Percentiles rank a stretch among this genome's conserved stretches.
Evolutionary conservation across 106 monocot genomes (phyloP).

Genomic region (Phalaenopsis aphrodite): DNA sequence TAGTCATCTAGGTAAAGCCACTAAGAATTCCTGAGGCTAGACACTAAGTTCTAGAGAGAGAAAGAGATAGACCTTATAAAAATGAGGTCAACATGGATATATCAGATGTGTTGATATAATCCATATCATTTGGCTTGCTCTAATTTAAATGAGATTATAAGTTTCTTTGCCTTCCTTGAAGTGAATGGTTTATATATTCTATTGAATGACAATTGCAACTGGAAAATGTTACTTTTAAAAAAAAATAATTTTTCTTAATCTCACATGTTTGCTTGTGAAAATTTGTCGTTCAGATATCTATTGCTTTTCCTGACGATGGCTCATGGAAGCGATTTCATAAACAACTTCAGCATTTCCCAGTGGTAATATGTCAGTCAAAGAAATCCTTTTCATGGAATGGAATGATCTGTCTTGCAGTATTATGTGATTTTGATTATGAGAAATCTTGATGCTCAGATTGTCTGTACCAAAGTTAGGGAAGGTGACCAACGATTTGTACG

Average conservation of each 20-base stretch:
- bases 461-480: constrained; percentile 95
- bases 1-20: no score
- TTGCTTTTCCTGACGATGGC: constrained; percentile 96
- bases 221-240: background rate
- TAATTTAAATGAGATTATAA: no score
- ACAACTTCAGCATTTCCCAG: constrained; percentile 87
- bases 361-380: constrained; percentile 32
- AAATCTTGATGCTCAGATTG: constrained; percentile 43
- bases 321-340: constrained; percentile 95
- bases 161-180: no score
- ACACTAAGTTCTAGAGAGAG: no score
- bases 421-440: constrained; percentile 1
- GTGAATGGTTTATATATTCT: background rate
- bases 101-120: no score
- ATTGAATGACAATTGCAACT: background rate
- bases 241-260: background rate
- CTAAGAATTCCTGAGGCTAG: no score
- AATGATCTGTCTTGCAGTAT: background rate
- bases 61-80: no score
- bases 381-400: background rate
- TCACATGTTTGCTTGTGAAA: background rate
- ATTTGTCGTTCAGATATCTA: constrained; percentile 59
- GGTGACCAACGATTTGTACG: constrained; percentile 71
- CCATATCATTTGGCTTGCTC: no score
- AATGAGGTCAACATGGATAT: no score